phyloP scores from a whole-genome alignment of 2,329 filamentous ascomycete species.

The Arachnomyces sp. region DNA sequence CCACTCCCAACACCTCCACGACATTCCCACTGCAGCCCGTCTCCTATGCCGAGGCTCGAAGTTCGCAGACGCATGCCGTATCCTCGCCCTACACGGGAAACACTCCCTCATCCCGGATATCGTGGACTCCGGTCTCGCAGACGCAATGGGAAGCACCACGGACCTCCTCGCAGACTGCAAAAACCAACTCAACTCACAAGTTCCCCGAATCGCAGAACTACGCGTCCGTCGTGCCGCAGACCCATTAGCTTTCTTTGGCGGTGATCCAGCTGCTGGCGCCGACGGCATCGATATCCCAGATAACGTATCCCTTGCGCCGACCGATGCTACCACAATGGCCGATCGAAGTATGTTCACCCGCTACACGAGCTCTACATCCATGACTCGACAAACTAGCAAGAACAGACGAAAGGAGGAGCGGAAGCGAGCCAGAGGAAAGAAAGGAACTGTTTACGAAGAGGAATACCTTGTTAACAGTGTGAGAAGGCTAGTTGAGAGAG shows the following conservation, averaged over 20 bases:
- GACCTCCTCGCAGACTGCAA: conserved; percentile 93
- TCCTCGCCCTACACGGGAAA: conserved; percentile 56
- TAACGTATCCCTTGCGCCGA: conserved; percentile 84
- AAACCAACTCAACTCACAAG: conserved; percentile 71
- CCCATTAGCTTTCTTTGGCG: conserved; percentile 82
- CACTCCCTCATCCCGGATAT: conserved; percentile 58
- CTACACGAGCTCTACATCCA: conserved; percentile 62
- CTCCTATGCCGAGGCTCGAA: conserved; percentile 79
- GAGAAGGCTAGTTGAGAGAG: conserved; percentile 70
- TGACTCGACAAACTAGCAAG: conserved; percentile 69
- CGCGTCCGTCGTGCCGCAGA: conserved; percentile 74
- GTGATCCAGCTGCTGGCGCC: conserved; percentile 52
- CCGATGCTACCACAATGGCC: conserved; percentile 65
- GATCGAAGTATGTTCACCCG: conserved; percentile 86
- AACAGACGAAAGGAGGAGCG: conserved; percentile 86
- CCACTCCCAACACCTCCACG: conserved; percentile 70
- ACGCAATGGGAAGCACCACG: conserved; percentile 73
- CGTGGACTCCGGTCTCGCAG: conserved; percentile 71
- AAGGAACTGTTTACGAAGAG: conserved; percentile 95
- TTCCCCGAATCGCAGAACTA: conserved; percentile 77
- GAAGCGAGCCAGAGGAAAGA: conserved; percentile 88
- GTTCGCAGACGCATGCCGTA: conserved; percentile 81
- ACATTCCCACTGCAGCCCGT: conserved; percentile 62
- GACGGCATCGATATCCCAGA: conserved; percentile 69
- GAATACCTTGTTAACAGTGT: conserved; percentile 92